Evolutionary conservation across 768 basidiomycete species (phyloP), one percentile per base, ranked within the genome.

Genomic region (Tricholoma hemisulphureum): DNA sequence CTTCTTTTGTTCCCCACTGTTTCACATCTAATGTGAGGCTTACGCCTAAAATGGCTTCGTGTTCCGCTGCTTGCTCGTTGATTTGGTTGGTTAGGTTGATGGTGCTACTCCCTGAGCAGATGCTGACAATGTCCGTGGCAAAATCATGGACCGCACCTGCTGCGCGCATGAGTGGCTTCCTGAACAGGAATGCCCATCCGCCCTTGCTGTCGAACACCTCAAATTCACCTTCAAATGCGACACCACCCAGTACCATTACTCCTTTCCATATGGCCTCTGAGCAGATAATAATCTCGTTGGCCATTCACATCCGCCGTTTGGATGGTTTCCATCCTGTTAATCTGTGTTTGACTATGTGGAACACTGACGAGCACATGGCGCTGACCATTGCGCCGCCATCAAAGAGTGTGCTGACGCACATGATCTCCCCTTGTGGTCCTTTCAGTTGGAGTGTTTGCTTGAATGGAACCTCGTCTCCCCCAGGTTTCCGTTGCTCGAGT

Each of bases 241-340:
- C 57, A 0, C 53, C 57, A 1, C 54, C 63, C n/a, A 71, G 39
- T 2, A 23, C 20, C 1, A 73, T 55, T 0, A 14, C 18, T 2
- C 69, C 69, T 14, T n/a, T 53, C 67, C 69, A 71, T 4, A 46
- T 14, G 6, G 62, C 68, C 24, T 37, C 1, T 0, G 66, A 67
- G 5, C 31, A 35, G 1, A 70, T 62, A 0, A 67, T 18, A 6
- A 29, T 7, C 0, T 73, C 70, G 57, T 72, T 66, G 9, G 73
- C 75, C 75, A 77, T 74, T 0, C 66, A 46, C 4, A 77, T 57
- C 1, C 20, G 23, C 29, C 53, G 60, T 0, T 9, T 3, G n/a
- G n/a, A 39, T 3, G 18, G 37, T 39, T n/a, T n/a, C 37, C 55
- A 53, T 0, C 18, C 6, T 7, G 60, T 45, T 3, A 73, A n/a